phyloP scores from a whole-genome alignment of 2,329 filamentous ascomycete genomes.

The Pseudocercospora pini-densiflorae region DNA sequence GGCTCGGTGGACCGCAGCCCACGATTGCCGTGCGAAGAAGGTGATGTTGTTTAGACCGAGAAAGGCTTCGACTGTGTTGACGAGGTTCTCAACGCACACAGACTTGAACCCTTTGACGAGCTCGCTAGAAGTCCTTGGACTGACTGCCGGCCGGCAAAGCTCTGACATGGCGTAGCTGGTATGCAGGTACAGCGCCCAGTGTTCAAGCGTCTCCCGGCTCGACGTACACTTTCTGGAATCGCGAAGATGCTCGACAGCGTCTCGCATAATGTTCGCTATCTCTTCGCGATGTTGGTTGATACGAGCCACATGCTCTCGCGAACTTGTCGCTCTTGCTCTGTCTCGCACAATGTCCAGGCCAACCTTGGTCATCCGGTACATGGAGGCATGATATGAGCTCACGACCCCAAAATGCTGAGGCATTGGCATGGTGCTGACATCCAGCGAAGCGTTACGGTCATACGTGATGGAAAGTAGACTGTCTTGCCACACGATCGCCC shows the following conservation, averaged over 20 bases:
- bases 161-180: slow-evolving; percentile 67
- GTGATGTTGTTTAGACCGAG: slow-evolving; percentile 60
- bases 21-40: slow-evolving; percentile 45
- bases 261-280: slow-evolving; percentile 61
- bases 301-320: slow-evolving; percentile 55
- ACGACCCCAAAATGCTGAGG: slow-evolving; percentile 47
- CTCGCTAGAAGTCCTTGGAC: slow-evolving; percentile 53
- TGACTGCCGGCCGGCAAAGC: slow-evolving; percentile 65
- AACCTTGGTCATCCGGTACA: slow-evolving; percentile 60
- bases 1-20: slow-evolving; percentile 44
- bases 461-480: slow-evolving; percentile 67
- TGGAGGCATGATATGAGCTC: slow-evolving; percentile 62
- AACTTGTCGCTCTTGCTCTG: slow-evolving; percentile 57
- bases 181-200: slow-evolving; percentile 65
- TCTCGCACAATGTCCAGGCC: slow-evolving; percentile 65
- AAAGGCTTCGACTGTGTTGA: slow-evolving; percentile 63
- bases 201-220: slow-evolving; percentile 60
- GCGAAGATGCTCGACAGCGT: slow-evolving; percentile 62
- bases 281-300: slow-evolving; percentile 63
- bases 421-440: slow-evolving; percentile 51
- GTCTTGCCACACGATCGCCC: slow-evolving; percentile 69
- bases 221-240: slow-evolving; percentile 56
- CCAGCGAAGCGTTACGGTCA: slow-evolving; percentile 62
- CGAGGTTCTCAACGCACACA: slow-evolving; percentile 61
- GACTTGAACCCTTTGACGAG: slow-evolving; percentile 55